A percentile compares a stretch with the other conserved stretches of the same genome.
These are phyloP conservation scores for Aspergillus bridgeri DNA, from an alignment of 495 filamentous ascomycete species.

Conservation along the genomic window DNA sequence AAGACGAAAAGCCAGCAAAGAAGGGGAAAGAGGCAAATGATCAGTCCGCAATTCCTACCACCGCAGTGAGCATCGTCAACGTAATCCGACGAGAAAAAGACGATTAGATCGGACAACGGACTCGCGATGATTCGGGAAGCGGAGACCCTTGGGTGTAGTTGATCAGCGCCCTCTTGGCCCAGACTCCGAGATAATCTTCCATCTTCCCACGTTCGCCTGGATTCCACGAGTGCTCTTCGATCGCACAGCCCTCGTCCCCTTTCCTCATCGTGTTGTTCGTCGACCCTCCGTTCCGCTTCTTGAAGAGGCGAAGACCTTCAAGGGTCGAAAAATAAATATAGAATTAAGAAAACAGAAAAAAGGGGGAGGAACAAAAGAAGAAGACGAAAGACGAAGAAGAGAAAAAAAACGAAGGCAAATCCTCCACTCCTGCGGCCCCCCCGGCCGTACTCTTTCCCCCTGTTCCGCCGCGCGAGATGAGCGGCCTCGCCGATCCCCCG, in stretches of 20 bases:
- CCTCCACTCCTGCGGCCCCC: slow-evolving; percentile 19
- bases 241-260: slow-evolving; percentile 6
- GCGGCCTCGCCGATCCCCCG: slow-evolving; percentile 42
- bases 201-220: slow-evolving; percentile 32
- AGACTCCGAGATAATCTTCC: slow-evolving; percentile 21
- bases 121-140: slow-evolving; percentile 32
- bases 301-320: not conserved
- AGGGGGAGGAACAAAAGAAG: not conserved
- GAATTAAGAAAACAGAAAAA: not conserved
- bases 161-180: slow-evolving; percentile 35
- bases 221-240: slow-evolving; percentile 21
- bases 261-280: not conserved
- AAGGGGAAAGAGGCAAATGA: not conserved
- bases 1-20: slow-evolving; percentile 2
- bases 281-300: not conserved
- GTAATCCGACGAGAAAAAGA: not conserved
- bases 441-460: slow-evolving; percentile 15
- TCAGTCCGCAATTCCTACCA: not conserved
- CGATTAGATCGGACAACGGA: slow-evolving; percentile 11
- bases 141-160: slow-evolving; percentile 34
- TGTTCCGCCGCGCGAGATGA: slow-evolving; percentile 37
- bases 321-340: too few species aligned
- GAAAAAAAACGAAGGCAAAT: slow-evolving; percentile 1
- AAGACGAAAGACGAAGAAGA: not conserved
- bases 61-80: not conserved